Evolutionary conservation across 345 rosid species (phyloP).

Genomic region (Aquilaria malaccensis): DNA sequence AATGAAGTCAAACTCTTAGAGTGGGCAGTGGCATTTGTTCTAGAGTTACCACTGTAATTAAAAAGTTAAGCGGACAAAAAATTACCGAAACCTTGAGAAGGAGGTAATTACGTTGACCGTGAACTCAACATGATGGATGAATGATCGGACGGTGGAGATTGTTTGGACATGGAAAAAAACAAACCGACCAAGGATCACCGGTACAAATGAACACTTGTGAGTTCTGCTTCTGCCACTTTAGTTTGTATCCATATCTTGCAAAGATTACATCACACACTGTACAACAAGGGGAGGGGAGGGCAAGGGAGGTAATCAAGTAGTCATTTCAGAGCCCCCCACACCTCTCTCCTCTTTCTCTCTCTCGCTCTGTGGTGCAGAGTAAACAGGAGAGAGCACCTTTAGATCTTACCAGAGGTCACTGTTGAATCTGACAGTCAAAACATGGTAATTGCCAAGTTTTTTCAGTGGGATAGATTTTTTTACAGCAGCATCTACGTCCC

Average conservation of each 20-base stretch:
- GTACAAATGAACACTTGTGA: too few relatives aligned
- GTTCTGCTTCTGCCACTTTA: too few relatives aligned
- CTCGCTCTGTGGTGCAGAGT: constrained; percentile 1
- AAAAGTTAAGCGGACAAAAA: too few relatives aligned
- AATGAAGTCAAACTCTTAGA: too few relatives aligned
- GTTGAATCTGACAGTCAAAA: constrained; percentile 2
- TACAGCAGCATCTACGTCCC: neutral
- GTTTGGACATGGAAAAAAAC: neutral
- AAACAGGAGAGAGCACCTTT: neutral
- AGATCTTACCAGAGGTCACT: neutral
- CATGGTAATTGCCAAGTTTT: neutral
- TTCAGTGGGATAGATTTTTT: constrained; percentile 4
- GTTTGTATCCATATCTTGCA: neutral
- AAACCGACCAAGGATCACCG: neutral
- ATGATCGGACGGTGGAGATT: neutral
- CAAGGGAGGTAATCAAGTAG: neutral
- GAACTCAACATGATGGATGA: neutral
- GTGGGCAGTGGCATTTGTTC: too few relatives aligned
- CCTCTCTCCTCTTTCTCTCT: too few relatives aligned
- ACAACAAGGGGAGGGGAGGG: neutral
- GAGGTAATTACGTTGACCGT: too few relatives aligned
- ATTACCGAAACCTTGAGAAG: too few relatives aligned
- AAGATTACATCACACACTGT: constrained; percentile 2
- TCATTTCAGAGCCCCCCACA: too few relatives aligned
- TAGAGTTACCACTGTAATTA: too few relatives aligned